Base-by-base conservation (phyloP, 768 basidiomycete species). In the Tulasnella sp. region DNA sequence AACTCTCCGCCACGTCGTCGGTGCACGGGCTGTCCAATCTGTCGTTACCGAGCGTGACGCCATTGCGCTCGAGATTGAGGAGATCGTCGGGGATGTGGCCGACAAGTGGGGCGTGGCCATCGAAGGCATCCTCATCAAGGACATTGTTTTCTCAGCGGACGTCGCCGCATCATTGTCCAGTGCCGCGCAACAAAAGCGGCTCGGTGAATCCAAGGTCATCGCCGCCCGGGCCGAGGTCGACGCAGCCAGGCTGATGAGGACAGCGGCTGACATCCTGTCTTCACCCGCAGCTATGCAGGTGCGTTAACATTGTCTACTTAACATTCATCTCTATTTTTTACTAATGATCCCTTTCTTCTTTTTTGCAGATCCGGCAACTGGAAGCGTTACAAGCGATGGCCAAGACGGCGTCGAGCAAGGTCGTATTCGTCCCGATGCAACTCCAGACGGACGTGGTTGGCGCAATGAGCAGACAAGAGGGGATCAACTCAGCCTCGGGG, bases 91-190 rank as follows among this genome's bases (percentile, higher is more conserved):
- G 26, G 87, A 92, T 70, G 80, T 92, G 45, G 88, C 88, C 15
- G 89, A 90, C 73, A 90, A 90, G 70, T 97, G 95, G 95, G 95
- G 95, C 70, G 95, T 98, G 44, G 78, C 87, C 27, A 94, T 97
- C 70, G 95, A 97, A 71, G 88, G 89, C 53, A 94, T 98, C 73
- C 83, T 96, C 47, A 69, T 74, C 63, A 73, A 73, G 75, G 89
- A 91, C 70, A 90, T 93, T 73, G 86, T 93, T 73, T 96, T 97
- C 79, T 86, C 85, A 56, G 63, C 86, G 50, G 95, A 97, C 61
- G 82, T 99, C 17, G 84, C 92, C 54, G 85, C 90, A 8, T 90
- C 89, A 17, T 78, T 99, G 51, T 95, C 92, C 11, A 88, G 86
- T 64, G 95, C 95, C 38, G 95, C 95, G 19, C 94, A 96, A 69